Evolutionary conservation across 192 early-diverging fungal genomes (phyloP).

Genomic region (Geranomyces michiganensis): DNA sequence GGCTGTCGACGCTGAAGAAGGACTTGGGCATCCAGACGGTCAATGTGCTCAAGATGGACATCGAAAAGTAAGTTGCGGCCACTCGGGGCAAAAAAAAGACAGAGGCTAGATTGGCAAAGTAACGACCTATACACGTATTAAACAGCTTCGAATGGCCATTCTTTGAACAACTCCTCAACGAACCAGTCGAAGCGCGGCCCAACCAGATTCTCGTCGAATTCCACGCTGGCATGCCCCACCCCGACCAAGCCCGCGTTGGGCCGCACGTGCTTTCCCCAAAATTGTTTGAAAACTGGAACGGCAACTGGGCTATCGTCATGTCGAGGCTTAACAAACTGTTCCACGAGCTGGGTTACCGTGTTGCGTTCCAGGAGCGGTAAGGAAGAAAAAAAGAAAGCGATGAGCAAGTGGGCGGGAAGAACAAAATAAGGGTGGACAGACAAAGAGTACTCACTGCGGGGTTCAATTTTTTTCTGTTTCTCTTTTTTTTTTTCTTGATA

Average conservation of each 20-base stretch:
- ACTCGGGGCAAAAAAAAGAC: too few species aligned
- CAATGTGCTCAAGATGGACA: slow-evolving; percentile 27
- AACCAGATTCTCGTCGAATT: slow-evolving; percentile 33
- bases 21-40: slow-evolving; percentile 19
- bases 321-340: slow-evolving; percentile 19
- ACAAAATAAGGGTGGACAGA: too few species aligned
- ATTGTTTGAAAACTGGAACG: slow-evolving; percentile 14
- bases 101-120: not conserved
- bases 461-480: too few species aligned
- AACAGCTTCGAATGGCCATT: slow-evolving; percentile 28
- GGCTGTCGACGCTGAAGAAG: slow-evolving; percentile 17
- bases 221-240: slow-evolving; percentile 18
- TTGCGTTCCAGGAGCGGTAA: slow-evolving; percentile 19
- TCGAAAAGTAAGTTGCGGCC: slow-evolving; percentile 20
- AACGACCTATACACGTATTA: not conserved
- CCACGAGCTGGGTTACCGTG: slow-evolving; percentile 12
- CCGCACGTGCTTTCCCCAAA: slow-evolving; percentile 3
- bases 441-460: too few species aligned
- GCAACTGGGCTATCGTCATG: slow-evolving; percentile 15
- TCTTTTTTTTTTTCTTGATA: not conserved
- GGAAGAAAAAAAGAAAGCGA: too few species aligned
- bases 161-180: slow-evolving; percentile 13
- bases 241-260: not conserved
- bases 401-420: too few species aligned
- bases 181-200: slow-evolving; percentile 15